These are phyloP conservation scores for Diutina neorugosa DNA, from an alignment of 1,139 yeast genomes.

Conservation along the genomic window DNA sequence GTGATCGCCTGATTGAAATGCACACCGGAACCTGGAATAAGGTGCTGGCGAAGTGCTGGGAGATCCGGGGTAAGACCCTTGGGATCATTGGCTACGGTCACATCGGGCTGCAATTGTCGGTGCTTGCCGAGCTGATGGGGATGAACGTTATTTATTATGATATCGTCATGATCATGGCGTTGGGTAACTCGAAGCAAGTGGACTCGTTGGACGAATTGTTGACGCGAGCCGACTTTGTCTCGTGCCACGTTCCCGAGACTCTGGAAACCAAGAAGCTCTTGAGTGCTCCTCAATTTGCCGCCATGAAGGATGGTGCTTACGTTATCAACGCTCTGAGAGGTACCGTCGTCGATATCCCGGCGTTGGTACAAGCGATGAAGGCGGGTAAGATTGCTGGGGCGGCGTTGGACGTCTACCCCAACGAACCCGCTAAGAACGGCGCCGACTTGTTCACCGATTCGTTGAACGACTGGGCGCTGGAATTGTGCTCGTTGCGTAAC, in stretches of 20 bases:
- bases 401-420: constrained; percentile 92
- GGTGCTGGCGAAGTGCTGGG: constrained; percentile 95
- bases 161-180: constrained; percentile 82
- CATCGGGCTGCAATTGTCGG: constrained; percentile 94
- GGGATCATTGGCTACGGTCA: constrained; percentile 98
- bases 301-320: constrained; percentile 94
- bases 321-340: constrained; percentile 96
- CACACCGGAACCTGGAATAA: constrained; percentile 98
- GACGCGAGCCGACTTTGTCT: constrained; percentile 71
- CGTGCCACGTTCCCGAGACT: constrained; percentile 92
- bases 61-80: constrained; percentile 94
- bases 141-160: constrained; percentile 94
- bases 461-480: constrained; percentile 76
- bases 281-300: constrained; percentile 82
- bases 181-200: constrained; percentile 96
- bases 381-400: constrained; percentile 95
- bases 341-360: constrained; percentile 92
- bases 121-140: constrained; percentile 95
- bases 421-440: constrained; percentile 97
- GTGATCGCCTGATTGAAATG: constrained; percentile 92
- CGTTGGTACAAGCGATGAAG: constrained; percentile 82
- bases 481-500: constrained; percentile 72
- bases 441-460: constrained; percentile 60
- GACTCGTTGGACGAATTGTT: constrained; percentile 73
- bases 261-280: constrained; percentile 86